A percentile compares a stretch with the other conserved stretches of the same genome.
These are phyloP conservation scores for Monosporascus sp. DNA, from an alignment of 2,329 filamentous ascomycete genomes.

Conservation along the genomic window DNA sequence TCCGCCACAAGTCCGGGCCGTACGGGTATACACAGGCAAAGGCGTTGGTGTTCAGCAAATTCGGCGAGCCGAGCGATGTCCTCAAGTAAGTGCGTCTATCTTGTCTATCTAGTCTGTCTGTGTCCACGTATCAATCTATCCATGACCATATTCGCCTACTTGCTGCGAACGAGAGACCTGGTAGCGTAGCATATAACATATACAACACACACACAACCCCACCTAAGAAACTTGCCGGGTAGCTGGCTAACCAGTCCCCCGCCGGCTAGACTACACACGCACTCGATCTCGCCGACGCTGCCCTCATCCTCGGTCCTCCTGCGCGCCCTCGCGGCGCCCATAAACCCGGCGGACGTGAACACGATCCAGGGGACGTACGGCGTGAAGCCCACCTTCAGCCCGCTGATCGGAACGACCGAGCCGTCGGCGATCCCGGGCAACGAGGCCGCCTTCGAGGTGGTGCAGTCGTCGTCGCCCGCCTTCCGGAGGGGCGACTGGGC, in stretches of 20 bases:
- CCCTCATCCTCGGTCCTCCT: slow-evolving; percentile 64
- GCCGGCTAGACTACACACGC: slow-evolving; percentile 54
- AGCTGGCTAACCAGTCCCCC: too few relatives aligned
- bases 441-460: slow-evolving; percentile 90
- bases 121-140: too few relatives aligned
- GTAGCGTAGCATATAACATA: too few relatives aligned
- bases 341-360: slow-evolving; percentile 98
- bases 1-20: slow-evolving; percentile 51
- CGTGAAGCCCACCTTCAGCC: slow-evolving; percentile 71
- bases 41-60: slow-evolving; percentile 68
- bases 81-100: slow-evolving; percentile 51
- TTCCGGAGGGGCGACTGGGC: slow-evolving; percentile 85
- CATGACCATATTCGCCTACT: too few relatives aligned
- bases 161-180: too few relatives aligned
- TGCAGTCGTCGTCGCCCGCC: slow-evolving; percentile 54
- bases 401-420: slow-evolving; percentile 66
- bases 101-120: neutral
- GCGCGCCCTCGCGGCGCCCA: slow-evolving; percentile 81
- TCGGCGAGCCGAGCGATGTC: slow-evolving; percentile 71
- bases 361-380: slow-evolving; percentile 97
- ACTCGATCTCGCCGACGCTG: slow-evolving; percentile 72
- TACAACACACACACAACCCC: too few relatives aligned
- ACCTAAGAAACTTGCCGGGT: too few relatives aligned
- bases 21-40: slow-evolving; percentile 85
- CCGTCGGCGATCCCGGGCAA: slow-evolving; percentile 81